Conservation (phyloP, 108 stramenopile species). For the Cyclotella sp. region DNA sequence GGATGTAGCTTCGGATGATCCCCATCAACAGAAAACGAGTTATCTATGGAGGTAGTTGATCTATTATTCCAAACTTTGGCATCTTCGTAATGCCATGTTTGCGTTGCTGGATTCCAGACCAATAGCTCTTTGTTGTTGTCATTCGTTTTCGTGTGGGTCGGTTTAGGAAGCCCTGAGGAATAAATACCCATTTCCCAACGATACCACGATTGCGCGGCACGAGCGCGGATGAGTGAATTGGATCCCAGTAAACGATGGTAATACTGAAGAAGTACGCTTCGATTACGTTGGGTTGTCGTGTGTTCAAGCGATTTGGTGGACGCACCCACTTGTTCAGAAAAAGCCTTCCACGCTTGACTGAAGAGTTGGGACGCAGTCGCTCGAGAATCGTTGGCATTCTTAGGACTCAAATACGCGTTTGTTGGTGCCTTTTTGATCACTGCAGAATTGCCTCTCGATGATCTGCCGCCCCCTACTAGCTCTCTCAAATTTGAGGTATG, state of each 20-base stretch:
- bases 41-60: conserved; percentile 27
- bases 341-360: conserved; percentile 54
- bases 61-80: conserved; percentile 37
- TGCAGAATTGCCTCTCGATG: neutral
- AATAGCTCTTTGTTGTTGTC: conserved; percentile 20
- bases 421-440: neutral
- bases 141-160: neutral
- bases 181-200: conserved; percentile 68
- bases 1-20: neutral
- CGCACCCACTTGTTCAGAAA: conserved; percentile 24
- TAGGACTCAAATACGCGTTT: neutral
- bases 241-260: conserved; percentile 57
- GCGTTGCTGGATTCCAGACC: conserved; percentile 40
- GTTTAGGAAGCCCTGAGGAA: conserved; percentile 24
- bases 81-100: conserved; percentile 45
- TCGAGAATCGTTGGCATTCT: neutral
- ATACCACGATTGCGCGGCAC: conserved; percentile 65
- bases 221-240: conserved; percentile 43
- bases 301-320: neutral
- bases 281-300: conserved; percentile 9
- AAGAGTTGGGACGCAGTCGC: conserved; percentile 29
- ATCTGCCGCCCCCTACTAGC: neutral
- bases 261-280: conserved; percentile 59
- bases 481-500: conserved; percentile 39
- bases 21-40: neutral